phyloP scores from a whole-genome alignment of 2,329 filamentous ascomycete genomes.

The Fusarium veterinarium region DNA sequence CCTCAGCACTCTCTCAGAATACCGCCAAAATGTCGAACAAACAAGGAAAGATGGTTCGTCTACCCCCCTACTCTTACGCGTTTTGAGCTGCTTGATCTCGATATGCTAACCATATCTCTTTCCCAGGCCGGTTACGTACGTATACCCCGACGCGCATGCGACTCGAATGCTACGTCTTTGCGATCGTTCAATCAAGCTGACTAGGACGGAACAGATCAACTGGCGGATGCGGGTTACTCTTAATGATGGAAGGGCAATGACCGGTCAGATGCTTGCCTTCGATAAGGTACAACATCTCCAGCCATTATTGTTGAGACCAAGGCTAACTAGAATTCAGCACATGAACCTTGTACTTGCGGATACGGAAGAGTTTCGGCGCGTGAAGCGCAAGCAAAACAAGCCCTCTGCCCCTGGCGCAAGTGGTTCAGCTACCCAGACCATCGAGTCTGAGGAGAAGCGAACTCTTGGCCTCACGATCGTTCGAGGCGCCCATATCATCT shows the following conservation, averaged over 20 bases:
- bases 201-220: slow-evolving; percentile 78
- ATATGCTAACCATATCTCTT: slow-evolving; percentile 69
- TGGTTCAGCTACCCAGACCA: slow-evolving; percentile 71
- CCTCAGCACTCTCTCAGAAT: slow-evolving; percentile 46
- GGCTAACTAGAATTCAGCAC: slow-evolving; percentile 68
- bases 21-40: slow-evolving; percentile 69
- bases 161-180: background rate
- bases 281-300: slow-evolving; percentile 77
- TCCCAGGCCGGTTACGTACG: slow-evolving; percentile 77
- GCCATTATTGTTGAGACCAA: background rate
- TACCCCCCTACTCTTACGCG: slow-evolving; percentile 37
- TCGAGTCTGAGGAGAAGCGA: slow-evolving; percentile 96
- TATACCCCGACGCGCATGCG: slow-evolving; percentile 46
- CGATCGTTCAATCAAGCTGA: slow-evolving; percentile 21
- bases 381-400: slow-evolving; percentile 87
- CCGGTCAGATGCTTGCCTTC: slow-evolving; percentile 97
- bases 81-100: slow-evolving; percentile 54
- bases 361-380: slow-evolving; percentile 95
- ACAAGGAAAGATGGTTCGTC: slow-evolving; percentile 98
- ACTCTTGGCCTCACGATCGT: slow-evolving; percentile 96
- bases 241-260: slow-evolving; percentile 95
- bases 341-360: slow-evolving; percentile 99
- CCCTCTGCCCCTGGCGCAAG: slow-evolving; percentile 71
- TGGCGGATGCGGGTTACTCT: slow-evolving; percentile 98
- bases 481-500: slow-evolving; percentile 93